phyloP scores from a whole-genome alignment of 257 asterid species.

The Gynochthodes officinalis region DNA sequence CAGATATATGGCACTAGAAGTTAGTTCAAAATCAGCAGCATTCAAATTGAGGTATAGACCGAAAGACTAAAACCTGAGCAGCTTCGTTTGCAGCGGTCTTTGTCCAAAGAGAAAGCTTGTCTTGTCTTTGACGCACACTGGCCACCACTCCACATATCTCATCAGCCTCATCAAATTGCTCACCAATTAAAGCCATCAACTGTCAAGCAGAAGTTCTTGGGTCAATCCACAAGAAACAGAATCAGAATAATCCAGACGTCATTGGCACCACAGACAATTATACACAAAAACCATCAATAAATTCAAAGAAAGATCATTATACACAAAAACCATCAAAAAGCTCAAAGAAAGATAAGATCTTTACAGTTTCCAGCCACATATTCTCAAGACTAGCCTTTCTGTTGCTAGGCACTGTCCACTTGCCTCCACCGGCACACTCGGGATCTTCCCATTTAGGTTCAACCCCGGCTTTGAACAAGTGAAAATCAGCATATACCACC shows the following conservation, averaged over 20 bases:
- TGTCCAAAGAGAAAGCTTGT: slow-evolving; percentile 87
- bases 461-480: slow-evolving; percentile 82
- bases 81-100: slow-evolving; percentile 92
- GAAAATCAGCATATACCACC: slow-evolving; percentile 74
- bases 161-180: slow-evolving; percentile 72
- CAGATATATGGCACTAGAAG: not conserved
- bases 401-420: slow-evolving; percentile 66
- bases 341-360: slow-evolving; percentile 2
- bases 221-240: slow-evolving; percentile 4
- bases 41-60: not conserved
- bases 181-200: slow-evolving; percentile 81
- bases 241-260: slow-evolving; percentile 4
- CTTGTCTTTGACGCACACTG: slow-evolving; percentile 78
- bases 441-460: slow-evolving; percentile 99
- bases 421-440: slow-evolving; percentile 92
- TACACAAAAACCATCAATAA: not conserved
- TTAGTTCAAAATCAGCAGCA: not conserved
- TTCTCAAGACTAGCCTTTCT: slow-evolving; percentile 56
- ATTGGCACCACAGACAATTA: not conserved
- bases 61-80: slow-evolving; percentile 52
- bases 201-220: slow-evolving; percentile 18
- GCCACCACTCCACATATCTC: slow-evolving; percentile 84
- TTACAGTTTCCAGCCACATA: slow-evolving; percentile 94
- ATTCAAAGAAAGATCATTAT: not conserved
- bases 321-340: not conserved